Base-by-base conservation (phyloP, 345 rosid genomes). In the Carallia brachiata region DNA sequence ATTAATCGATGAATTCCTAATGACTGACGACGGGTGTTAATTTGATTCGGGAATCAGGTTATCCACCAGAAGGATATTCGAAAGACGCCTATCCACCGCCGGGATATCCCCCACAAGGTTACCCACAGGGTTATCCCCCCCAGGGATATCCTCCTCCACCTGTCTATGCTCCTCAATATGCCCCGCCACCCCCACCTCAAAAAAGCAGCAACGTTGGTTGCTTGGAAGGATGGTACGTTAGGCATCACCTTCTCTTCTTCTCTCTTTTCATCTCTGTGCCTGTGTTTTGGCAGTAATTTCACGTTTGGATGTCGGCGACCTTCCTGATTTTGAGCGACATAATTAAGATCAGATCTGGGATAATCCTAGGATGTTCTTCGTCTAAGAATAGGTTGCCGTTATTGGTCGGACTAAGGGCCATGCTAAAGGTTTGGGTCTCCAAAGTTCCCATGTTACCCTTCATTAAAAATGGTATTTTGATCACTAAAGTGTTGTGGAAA, bases 161-260 rank as follows among this genome's bases (percentile, higher is more conserved):
- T 12, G 73, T 77, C 6, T 91, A 91, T 39, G 89, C 90, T n/a
- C 96, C 96, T 34, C 98, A 84, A 61, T 88, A 89, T 63, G 88
- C 77, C 10, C 94, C 86, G 61, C 86, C 81, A 31, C 93, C 96
- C 31, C 96, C 83, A 3, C 90, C 75, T 12, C 91, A 74, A 19
- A 87, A 83, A 19, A 75, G 73, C 40, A 61, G 72, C 48, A 68
- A 78, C 71, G 8, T 74, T 39, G 97, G 98, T 4, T 67, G 68
- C 62, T 4, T 93, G 44, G 97, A 90, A 86, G 97, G 93, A 78
- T 90, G 97, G 98, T 90, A 73, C 36, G 82, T 18, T 27, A 23
- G 15, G 18, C 7, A 55, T 5, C 32, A 23, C 6, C 54, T 1
- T 6, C 0, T 6, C 44, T 50, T 39, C 19, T 10, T 63, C 36